Evolutionary conservation across 108 stramenopile species (phyloP).

Genomic region (Nitzschia palea): DNA sequence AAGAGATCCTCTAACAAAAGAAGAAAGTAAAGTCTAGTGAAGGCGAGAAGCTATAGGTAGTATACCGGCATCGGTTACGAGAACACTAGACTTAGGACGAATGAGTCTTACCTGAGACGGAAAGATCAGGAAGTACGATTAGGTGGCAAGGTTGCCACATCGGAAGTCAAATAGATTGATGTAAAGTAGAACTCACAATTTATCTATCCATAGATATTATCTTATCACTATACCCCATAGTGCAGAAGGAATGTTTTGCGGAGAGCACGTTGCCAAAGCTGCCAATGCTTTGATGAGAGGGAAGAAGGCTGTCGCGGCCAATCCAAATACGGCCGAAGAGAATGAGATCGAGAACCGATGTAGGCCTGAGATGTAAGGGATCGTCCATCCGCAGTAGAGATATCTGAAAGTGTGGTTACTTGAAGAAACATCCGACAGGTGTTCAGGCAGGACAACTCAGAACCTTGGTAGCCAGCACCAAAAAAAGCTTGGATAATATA

Average conservation of each 20-base stretch:
- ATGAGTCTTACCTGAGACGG: too few species aligned
- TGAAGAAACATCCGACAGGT: background rate
- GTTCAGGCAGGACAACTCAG: background rate
- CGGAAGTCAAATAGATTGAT: too few species aligned
- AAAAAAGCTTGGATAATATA: background rate
- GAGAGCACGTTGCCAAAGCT: background rate
- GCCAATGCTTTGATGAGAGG: background rate
- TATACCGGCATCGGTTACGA: too few species aligned
- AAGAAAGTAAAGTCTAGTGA: too few species aligned
- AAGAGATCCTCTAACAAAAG: too few species aligned
- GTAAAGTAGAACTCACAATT: too few species aligned
- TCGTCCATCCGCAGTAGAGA: background rate
- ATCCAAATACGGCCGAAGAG: background rate
- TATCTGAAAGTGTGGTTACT: background rate
- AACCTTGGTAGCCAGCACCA: background rate
- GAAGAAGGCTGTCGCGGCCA: slow-evolving; percentile 1
- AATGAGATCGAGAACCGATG: background rate
- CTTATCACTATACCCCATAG: too few species aligned
- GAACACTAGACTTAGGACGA: too few species aligned
- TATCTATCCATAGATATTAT: too few species aligned
- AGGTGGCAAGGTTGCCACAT: too few species aligned
- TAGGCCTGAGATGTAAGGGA: background rate
- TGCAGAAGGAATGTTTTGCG: background rate
- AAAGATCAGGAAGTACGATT: too few species aligned
- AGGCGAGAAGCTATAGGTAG: too few species aligned